A percentile compares a stretch with the other conserved stretches of the same genome.
phyloP scores from a whole-genome alignment of 345 rosid genomes.

The Cochlearia excelsa region DNA sequence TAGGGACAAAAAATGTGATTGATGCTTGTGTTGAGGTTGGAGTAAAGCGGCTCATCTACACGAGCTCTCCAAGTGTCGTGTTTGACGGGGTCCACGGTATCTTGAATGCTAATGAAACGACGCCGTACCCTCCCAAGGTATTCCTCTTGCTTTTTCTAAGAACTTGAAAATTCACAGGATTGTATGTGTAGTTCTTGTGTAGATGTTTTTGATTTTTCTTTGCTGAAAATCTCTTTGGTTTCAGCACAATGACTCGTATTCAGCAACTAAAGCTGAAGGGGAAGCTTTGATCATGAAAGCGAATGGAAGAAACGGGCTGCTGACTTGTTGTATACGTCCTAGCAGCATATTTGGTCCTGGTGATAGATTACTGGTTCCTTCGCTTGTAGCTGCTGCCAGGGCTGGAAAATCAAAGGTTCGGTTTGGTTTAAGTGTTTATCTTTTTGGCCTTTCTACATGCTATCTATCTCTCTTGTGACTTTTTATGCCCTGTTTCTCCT shows the following conservation, averaged over 20 bases:
- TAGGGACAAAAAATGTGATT: slow-evolving; percentile 78
- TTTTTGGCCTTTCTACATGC: neutral
- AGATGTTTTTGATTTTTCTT: slow-evolving; percentile 4
- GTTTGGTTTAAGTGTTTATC: slow-evolving; percentile 15
- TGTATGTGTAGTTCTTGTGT: neutral
- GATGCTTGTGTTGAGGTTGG: slow-evolving; percentile 73
- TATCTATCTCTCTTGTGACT: neutral
- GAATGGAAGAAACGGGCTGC: slow-evolving; percentile 66
- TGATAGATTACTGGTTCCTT: slow-evolving; percentile 77
- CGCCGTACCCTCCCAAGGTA: slow-evolving; percentile 73
- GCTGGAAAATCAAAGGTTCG: slow-evolving; percentile 90
- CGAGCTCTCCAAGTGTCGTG: slow-evolving; percentile 94
- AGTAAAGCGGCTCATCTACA: slow-evolving; percentile 83
- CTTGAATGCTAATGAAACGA: slow-evolving; percentile 61
- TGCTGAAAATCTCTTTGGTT: slow-evolving; percentile 21
- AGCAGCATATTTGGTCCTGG: slow-evolving; percentile 96
- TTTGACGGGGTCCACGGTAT: slow-evolving; percentile 73
- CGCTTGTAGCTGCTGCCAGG: slow-evolving; percentile 73
- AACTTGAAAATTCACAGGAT: neutral
- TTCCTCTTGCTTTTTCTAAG: neutral
- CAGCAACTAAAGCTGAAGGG: slow-evolving; percentile 89
- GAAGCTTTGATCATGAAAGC: slow-evolving; percentile 70
- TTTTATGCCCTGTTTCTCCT: neutral
- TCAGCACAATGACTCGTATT: slow-evolving; percentile 83
- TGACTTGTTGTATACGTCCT: slow-evolving; percentile 92